phyloP scores from a whole-genome alignment of 129 eudicot species.

The Pulicaria dysenterica region DNA sequence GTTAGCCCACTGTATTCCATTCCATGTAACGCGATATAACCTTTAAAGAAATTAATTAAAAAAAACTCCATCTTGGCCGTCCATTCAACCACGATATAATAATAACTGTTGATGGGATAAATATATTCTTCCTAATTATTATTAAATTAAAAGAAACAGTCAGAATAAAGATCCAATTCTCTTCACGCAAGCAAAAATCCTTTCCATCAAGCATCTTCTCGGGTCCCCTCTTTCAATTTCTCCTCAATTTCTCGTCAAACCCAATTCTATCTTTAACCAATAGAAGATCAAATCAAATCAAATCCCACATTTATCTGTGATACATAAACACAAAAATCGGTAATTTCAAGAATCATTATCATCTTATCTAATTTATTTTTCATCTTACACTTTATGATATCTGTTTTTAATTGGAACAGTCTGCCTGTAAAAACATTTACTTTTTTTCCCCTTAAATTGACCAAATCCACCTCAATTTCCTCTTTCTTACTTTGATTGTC shows the following conservation, averaged over 20 bases:
- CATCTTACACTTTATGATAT: slow-evolving; percentile 15
- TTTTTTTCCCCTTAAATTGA: slow-evolving; percentile 14
- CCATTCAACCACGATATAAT: slow-evolving; percentile 10
- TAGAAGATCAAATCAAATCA: background rate
- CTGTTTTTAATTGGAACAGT: slow-evolving; percentile 15
- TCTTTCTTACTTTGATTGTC: slow-evolving; percentile 25
- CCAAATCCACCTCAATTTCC: slow-evolving; percentile 27
- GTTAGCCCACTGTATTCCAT: slow-evolving; percentile 28
- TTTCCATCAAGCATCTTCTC: too few relatives aligned
- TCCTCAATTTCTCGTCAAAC: slow-evolving; percentile 28
- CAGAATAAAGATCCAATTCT: slow-evolving; percentile 17
- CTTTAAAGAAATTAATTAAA: background rate
- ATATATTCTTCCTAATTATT: slow-evolving; percentile 16
- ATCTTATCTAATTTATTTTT: slow-evolving; percentile 29
- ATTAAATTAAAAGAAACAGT: background rate
- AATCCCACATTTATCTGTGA: slow-evolving; percentile 22
- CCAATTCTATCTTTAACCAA: slow-evolving; percentile 13
- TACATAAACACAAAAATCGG: slow-evolving; percentile 25
- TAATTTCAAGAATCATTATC: slow-evolving; percentile 22
- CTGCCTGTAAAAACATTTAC: slow-evolving; percentile 15
- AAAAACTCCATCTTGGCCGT: slow-evolving; percentile 23
- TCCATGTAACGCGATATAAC: slow-evolving; percentile 10
- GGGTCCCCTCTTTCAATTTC: background rate
- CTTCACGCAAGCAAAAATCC: background rate
- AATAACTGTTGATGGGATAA: background rate